Evolutionary conservation across 139 green algal species (phyloP).

Genomic region (Picochlorum sp.): DNA sequence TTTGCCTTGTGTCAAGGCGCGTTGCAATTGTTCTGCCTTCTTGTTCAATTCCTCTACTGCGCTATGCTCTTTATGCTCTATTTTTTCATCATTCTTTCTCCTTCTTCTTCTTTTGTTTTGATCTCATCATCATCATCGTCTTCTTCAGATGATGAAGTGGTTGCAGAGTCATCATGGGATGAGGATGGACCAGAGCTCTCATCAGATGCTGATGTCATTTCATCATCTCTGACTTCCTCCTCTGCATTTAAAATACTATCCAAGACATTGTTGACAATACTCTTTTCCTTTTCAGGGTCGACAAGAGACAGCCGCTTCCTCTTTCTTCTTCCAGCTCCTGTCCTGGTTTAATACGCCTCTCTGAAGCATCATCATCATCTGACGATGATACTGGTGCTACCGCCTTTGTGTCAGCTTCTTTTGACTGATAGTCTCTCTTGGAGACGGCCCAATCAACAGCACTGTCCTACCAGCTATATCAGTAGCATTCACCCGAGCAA

Average conservation of each 20-base stretch:
- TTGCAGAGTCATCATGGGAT: too few species aligned
- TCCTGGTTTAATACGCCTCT: neutral
- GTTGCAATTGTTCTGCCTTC: slow-evolving; percentile 1
- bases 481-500: slow-evolving; percentile 67
- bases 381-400: neutral
- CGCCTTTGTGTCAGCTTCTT: neutral
- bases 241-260: slow-evolving; percentile 2
- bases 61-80: slow-evolving; percentile 1
- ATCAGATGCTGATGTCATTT: neutral
- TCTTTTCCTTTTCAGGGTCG: slow-evolving; percentile 24
- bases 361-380: neutral
- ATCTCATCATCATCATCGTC: neutral
- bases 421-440: slow-evolving; percentile 56
- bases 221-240: neutral
- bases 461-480: slow-evolving; percentile 56
- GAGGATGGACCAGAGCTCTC: neutral
- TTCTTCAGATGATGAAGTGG: too few species aligned
- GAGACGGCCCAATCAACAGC: slow-evolving; percentile 85
- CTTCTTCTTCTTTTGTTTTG: neutral
- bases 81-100: slow-evolving; percentile 1
- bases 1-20: neutral
- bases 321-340: slow-evolving; percentile 7
- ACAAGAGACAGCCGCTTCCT: slow-evolving; percentile 1
- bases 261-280: slow-evolving; percentile 23
- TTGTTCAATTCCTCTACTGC: slow-evolving; percentile 3